phyloP scores from a whole-genome alignment of 2,329 filamentous ascomycete genomes.

The Neospermospora avenae region DNA sequence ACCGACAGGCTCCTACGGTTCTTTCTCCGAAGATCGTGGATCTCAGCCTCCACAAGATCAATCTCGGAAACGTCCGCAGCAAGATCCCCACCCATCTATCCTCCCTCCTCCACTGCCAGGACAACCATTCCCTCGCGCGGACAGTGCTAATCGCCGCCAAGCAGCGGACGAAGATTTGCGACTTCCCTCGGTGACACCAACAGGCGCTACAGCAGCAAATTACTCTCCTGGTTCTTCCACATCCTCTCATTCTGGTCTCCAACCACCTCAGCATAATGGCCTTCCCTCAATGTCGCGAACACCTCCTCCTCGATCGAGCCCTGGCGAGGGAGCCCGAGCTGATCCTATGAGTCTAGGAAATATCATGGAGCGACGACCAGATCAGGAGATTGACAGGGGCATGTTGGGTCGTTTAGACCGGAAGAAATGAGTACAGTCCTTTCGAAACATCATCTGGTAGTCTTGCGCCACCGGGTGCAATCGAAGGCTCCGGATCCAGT shows the following conservation, averaged over 20 bases:
- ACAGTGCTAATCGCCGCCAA: constrained; percentile 27
- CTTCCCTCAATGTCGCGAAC: constrained; percentile 31
- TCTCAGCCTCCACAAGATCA: constrained; percentile 23
- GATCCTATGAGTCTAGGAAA: constrained; percentile 36
- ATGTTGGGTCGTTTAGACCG: constrained; percentile 34
- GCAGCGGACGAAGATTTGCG: constrained; percentile 34
- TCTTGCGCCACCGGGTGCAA: neutral
- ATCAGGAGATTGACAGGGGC: constrained; percentile 33
- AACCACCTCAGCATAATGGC: constrained; percentile 24
- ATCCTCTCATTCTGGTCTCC: constrained; percentile 31
- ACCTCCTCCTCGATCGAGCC: constrained; percentile 32
- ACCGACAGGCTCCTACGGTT: constrained; percentile 33
- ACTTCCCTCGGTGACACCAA: constrained; percentile 35
- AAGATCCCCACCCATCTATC: constrained; percentile 36
- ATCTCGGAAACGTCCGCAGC: constrained; percentile 33
- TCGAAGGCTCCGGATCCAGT: neutral
- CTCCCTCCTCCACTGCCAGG: constrained; percentile 38
- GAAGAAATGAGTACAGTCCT: constrained; percentile 21
- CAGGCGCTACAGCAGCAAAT: constrained; percentile 22
- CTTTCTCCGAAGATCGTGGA: constrained; percentile 22
- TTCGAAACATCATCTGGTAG: neutral
- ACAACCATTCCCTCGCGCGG: constrained; percentile 29
- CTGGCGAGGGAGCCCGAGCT: constrained; percentile 23
- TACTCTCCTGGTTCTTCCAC: constrained; percentile 35
- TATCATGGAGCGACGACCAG: constrained; percentile 34